Base-by-base conservation (phyloP, 441 rosid species). In the Croton laevigatus region DNA sequence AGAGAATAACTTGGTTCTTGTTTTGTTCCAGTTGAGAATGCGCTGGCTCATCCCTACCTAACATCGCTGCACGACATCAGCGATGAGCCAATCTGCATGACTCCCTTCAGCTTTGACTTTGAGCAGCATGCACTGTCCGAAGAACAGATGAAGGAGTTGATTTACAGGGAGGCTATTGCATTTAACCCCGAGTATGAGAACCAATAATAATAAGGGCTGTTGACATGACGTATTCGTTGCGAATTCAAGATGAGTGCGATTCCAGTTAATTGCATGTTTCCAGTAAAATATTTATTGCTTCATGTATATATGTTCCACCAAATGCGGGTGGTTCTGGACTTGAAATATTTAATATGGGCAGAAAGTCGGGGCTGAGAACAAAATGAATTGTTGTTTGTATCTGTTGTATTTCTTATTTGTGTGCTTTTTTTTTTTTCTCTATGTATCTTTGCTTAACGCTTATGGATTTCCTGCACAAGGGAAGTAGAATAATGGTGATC, bases 1-100 rank as follows among this genome's bases (percentile, higher is more conserved):
- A 17, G 65, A 8, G 48, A 32, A 3, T 34, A 20, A 17, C 42
- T 65, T 65, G 13, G 17, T 27, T 27, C 12, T 20, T 60, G 13
- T 34, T 68, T 19, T 49, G 69, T 49, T 78, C 36, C 80, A 94
- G 98, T 86, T 68, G 89, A 90, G 76, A 88, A 78, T 34, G 97
- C 97, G 11, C 88, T 91, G 40, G 92, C 90, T 66, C 95, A 94
- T 79, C 97, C 97, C 20, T 94, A 90, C 83, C 79, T 94, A 58
- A 76, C 75, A 4, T 80, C 87, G 0, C 79, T 86, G 71, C 96
- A 85, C 0, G 93, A 89, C 71, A 80, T 72, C 52, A 86, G 81
- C 0, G 90, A 94, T 17, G 97, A 94, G 77, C 96, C 98, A 2
- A 78, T 81, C 34, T 89, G 97, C 85, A 70, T 38, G 77, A 84